Conservation (phyloP, 139 green algal species). For the Picochlorum sp. region DNA sequence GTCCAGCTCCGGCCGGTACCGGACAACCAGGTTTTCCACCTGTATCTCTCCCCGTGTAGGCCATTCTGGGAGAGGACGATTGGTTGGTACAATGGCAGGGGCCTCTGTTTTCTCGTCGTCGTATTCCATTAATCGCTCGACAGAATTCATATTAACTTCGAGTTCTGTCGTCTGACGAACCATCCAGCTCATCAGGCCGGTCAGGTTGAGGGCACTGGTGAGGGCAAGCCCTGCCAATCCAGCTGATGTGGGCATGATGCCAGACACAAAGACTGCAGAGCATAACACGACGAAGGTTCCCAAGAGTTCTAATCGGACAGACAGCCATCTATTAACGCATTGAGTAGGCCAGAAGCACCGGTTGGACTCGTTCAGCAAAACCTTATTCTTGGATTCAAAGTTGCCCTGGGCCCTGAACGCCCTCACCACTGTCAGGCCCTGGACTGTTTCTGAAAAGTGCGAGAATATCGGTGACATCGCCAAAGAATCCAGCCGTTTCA, state of each 20-base stretch:
- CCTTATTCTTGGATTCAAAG: slow-evolving; percentile 38
- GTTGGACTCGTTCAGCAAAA: slow-evolving; percentile 58
- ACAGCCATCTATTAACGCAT: slow-evolving; percentile 87
- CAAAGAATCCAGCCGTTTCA: slow-evolving; percentile 80
- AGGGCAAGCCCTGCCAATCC: slow-evolving; percentile 84
- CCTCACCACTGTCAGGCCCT: slow-evolving; percentile 64
- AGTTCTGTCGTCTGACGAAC: slow-evolving; percentile 47
- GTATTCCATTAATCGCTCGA: slow-evolving; percentile 87
- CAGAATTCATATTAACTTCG: slow-evolving; percentile 76
- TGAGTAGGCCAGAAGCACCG: slow-evolving; percentile 57
- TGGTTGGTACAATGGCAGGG: slow-evolving; percentile 9
- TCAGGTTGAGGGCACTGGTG: slow-evolving; percentile 77
- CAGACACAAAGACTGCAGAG: slow-evolving; percentile 41
- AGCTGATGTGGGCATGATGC: slow-evolving; percentile 46
- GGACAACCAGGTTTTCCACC: slow-evolving; percentile 58
- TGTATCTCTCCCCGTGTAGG: slow-evolving; percentile 32
- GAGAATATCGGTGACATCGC: slow-evolving; percentile 76
- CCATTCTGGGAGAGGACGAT: slow-evolving; percentile 37
- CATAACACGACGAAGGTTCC: slow-evolving; percentile 58
- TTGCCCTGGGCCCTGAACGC: slow-evolving; percentile 60
- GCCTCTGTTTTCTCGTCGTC: slow-evolving; percentile 30
- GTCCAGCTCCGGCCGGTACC: slow-evolving; percentile 75
- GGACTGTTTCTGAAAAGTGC: slow-evolving; percentile 38
- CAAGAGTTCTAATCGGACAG: slow-evolving; percentile 84
- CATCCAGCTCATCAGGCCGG: slow-evolving; percentile 77